Evolutionary conservation across 179 eudicot genomes (phyloP).

Genomic region (Kewa caespitosa): DNA sequence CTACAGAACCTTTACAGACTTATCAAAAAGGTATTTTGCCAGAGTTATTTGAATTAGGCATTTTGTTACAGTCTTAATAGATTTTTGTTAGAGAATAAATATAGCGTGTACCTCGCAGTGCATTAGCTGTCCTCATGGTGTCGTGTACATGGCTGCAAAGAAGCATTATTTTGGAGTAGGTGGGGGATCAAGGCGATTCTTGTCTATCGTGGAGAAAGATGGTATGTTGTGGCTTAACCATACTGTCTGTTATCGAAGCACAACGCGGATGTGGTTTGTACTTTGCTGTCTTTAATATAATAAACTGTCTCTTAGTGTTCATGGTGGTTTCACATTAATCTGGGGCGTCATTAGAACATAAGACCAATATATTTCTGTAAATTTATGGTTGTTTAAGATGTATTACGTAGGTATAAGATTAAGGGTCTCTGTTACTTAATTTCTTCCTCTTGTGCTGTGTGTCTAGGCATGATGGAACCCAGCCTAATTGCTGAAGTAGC

Average conservation of each 20-base stretch:
- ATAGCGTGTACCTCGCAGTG: slow-evolving; percentile 43
- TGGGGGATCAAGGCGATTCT: slow-evolving; percentile 85
- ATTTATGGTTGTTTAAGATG: neutral
- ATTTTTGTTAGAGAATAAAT: neutral
- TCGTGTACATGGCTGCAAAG: slow-evolving; percentile 89
- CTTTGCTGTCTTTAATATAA: neutral
- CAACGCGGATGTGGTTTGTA: neutral
- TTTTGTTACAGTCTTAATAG: neutral
- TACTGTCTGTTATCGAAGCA: neutral
- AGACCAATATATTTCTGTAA: neutral
- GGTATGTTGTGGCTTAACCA: slow-evolving; percentile 43
- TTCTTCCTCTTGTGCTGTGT: slow-evolving; percentile 9
- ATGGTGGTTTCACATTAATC: neutral
- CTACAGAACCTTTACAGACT: slow-evolving; percentile 68
- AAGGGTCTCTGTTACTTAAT: neutral
- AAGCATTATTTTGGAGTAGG: slow-evolving; percentile 98
- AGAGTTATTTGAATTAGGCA: neutral
- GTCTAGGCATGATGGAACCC: slow-evolving; percentile 34
- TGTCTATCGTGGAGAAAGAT: slow-evolving; percentile 82
- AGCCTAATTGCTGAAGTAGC: slow-evolving; percentile 34
- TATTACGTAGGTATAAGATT: neutral
- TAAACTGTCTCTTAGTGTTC: neutral
- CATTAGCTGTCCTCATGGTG: slow-evolving; percentile 56
- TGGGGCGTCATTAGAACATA: neutral
- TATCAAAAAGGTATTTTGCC: slow-evolving; percentile 57